phyloP scores from a whole-genome alignment of 176 grass and related monocot species.

The Zea luxurians region DNA sequence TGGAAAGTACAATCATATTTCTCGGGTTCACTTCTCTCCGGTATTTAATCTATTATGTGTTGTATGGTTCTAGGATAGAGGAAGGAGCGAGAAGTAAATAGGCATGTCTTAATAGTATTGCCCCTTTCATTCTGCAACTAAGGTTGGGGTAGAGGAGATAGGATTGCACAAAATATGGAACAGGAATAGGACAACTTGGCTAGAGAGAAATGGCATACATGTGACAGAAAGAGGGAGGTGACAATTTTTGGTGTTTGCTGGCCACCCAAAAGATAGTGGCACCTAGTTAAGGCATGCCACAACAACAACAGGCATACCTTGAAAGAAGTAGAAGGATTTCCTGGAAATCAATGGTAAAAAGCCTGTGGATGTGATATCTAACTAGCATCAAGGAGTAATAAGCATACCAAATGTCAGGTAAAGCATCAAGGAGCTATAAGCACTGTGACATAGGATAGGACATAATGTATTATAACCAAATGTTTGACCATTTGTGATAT shows the following conservation, averaged over 20 bases:
- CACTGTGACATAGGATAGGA: neutral
- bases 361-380: neutral
- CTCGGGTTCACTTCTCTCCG: neutral
- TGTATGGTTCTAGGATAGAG: neutral
- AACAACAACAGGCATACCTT: neutral
- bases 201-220: neutral
- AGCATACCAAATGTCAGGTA: neutral
- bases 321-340: neutral
- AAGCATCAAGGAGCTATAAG: neutral
- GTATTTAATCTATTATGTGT: neutral
- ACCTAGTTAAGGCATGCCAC: neutral
- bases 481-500: neutral
- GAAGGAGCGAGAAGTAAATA: neutral
- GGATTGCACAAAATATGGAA: neutral
- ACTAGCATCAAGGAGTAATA: neutral
- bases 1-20: neutral
- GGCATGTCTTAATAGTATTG: neutral
- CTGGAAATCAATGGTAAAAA: neutral
- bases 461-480: neutral
- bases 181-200: neutral
- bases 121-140: neutral
- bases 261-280: neutral
- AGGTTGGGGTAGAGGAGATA: neutral
- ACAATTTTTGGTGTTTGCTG: neutral
- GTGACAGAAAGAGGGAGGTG: neutral